Evolutionary conservation across 495 filamentous ascomycete genomes (phyloP).

Genomic region (Usnea hakonensis): DNA sequence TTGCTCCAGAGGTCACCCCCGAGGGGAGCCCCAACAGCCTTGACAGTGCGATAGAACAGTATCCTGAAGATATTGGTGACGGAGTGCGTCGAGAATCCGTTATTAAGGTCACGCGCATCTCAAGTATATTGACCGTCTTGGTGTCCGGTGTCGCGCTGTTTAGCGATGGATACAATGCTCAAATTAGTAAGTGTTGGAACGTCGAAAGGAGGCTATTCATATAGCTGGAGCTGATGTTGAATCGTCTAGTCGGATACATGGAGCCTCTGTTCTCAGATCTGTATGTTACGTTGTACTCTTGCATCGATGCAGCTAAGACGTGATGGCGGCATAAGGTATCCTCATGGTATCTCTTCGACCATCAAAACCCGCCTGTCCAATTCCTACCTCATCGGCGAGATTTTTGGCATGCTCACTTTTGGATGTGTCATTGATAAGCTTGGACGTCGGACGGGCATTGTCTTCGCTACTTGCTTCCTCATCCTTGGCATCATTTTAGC

Average conservation of each 20-base stretch:
- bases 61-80: neutral
- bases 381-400: slow-evolving; percentile 8
- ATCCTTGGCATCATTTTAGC: slow-evolving; percentile 4
- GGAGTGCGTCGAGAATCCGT: neutral
- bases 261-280: slow-evolving; percentile 7
- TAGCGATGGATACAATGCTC: slow-evolving; percentile 3
- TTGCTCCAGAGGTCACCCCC: neutral
- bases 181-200: neutral
- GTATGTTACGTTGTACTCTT: neutral
- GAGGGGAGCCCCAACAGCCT: slow-evolving; percentile 1
- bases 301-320: neutral
- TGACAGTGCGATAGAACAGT: neutral
- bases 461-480: slow-evolving; percentile 5
- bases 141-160: slow-evolving; percentile 4
- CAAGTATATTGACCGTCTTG: slow-evolving; percentile 4
- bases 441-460: slow-evolving; percentile 1
- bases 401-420: slow-evolving; percentile 4
- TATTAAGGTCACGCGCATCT: slow-evolving; percentile 7
- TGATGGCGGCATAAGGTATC: neutral
- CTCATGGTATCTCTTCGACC: slow-evolving; percentile 2
- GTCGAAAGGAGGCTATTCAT: neutral
- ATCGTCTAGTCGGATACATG: slow-evolving; percentile 1
- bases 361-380: slow-evolving; percentile 4
- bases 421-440: neutral
- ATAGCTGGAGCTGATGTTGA: neutral